phyloP scores from a whole-genome alignment of 1,284 basidiomycete species.

The Rugosomyces carneus region DNA sequence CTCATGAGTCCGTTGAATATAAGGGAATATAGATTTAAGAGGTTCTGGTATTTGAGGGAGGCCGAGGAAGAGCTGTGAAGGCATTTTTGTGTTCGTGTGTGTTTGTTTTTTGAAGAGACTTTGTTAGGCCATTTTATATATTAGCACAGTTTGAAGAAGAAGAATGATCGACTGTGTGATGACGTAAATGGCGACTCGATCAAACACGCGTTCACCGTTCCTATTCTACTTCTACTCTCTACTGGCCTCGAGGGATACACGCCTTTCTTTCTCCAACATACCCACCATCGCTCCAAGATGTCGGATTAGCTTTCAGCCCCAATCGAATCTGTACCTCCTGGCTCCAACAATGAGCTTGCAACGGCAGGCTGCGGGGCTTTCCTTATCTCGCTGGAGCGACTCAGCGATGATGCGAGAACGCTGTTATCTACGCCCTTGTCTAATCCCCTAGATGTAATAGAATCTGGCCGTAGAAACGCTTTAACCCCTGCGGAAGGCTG shows the following conservation, averaged over 20 bases:
- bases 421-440: not conserved
- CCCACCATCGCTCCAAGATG: conserved; percentile 4
- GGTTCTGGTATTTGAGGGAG: conserved; percentile 50
- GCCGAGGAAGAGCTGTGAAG: conserved; percentile 33
- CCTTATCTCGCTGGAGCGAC: conserved; percentile 7
- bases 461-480: too few species aligned
- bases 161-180: too few species aligned
- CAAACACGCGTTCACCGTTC: conserved; percentile 1
- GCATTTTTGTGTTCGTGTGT: too few species aligned
- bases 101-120: too few species aligned
- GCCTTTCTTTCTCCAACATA: conserved; percentile 1
- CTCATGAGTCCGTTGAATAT: conserved; percentile 87
- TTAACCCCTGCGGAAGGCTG: too few species aligned
- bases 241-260: conserved; percentile 19
- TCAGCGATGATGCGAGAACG: conserved; percentile 13
- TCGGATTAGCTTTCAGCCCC: conserved; percentile 17
- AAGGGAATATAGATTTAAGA: conserved; percentile 67
- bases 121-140: too few species aligned
- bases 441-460: not conserved
- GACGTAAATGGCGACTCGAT: conserved; percentile 7
- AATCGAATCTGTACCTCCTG: conserved; percentile 27
- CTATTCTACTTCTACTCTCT: not conserved
- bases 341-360: conserved; percentile 25
- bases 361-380: conserved; percentile 21
- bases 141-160: too few species aligned